Evolutionary conservation across 2,329 filamentous ascomycete genomes (phyloP).

Genomic region (Claviceps pusilla): DNA sequence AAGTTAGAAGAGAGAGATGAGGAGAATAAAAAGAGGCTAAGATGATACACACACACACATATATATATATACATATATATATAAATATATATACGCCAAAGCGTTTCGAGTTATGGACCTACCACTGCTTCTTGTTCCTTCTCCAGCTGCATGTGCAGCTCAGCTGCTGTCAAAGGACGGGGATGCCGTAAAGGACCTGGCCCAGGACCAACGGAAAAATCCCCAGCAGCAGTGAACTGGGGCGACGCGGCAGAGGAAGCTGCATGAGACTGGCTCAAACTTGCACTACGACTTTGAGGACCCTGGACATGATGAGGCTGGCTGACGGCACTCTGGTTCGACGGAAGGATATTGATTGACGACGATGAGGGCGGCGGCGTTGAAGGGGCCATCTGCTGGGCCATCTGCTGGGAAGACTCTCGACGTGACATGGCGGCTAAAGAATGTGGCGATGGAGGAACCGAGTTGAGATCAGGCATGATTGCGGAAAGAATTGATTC

Average conservation of each 20-base stretch:
- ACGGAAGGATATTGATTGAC: conserved; percentile 41
- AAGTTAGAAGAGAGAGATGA: not conserved
- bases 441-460: conserved; percentile 34
- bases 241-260: conserved; percentile 19
- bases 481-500: conserved; percentile 1
- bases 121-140: conserved; percentile 93
- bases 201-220: conserved; percentile 35
- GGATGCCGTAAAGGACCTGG: conserved; percentile 73
- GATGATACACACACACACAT: not conserved
- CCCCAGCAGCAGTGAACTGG: conserved; percentile 8
- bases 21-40: not conserved
- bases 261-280: conserved; percentile 13
- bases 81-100: too few relatives aligned
- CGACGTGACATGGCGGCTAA: conserved; percentile 26
- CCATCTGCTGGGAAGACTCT: conserved; percentile 26
- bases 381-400: conserved; percentile 19
- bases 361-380: conserved; percentile 19
- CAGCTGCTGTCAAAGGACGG: conserved; percentile 71
- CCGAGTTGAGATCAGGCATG: conserved; percentile 43
- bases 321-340: conserved; percentile 37
- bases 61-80: too few relatives aligned
- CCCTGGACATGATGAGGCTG: conserved; percentile 1
- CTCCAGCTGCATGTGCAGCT: conserved; percentile 78
- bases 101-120: conserved; percentile 18
- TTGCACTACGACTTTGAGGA: conserved; percentile 6